Evolutionary conservation across 108 stramenopile species (phyloP).

Genomic region (Fragilariopsis cylindrus): DNA sequence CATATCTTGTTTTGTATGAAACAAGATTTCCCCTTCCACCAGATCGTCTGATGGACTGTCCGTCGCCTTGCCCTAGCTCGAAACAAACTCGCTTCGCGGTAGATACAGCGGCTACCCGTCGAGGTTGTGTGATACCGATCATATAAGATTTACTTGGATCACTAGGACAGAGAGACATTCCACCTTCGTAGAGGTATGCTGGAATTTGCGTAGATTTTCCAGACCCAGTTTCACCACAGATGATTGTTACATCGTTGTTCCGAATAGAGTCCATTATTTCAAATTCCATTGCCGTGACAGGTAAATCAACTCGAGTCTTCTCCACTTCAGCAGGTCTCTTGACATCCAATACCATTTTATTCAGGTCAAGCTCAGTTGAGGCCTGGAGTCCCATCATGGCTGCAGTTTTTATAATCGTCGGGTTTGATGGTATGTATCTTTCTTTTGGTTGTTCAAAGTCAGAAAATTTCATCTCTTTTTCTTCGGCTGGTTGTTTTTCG

Average conservation of each 20-base stretch:
- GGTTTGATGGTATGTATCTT: constrained; percentile 43
- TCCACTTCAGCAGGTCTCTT: constrained; percentile 63
- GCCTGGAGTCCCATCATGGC: constrained; percentile 41
- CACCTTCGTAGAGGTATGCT: constrained; percentile 95
- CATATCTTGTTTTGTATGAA: constrained; percentile 95
- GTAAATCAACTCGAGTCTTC: constrained; percentile 82
- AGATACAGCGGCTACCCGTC: constrained; percentile 96
- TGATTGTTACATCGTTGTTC: constrained; percentile 88
- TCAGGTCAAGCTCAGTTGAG: background rate
- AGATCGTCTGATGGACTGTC: constrained; percentile 53
- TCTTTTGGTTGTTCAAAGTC: constrained; percentile 32
- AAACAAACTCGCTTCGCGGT: constrained; percentile 95
- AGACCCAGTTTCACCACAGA: constrained; percentile 90
- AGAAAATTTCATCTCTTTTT: constrained; percentile 29
- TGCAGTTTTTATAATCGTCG: constrained; percentile 48
- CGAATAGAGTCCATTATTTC: constrained; percentile 97
- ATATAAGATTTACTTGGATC: constrained; percentile 37
- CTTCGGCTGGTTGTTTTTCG: constrained; percentile 24
- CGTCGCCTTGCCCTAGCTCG: constrained; percentile 91
- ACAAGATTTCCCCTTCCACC: constrained; percentile 75
- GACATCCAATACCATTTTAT: constrained; percentile 39
- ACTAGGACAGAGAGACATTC: constrained; percentile 53
- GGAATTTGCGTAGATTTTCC: constrained; percentile 92
- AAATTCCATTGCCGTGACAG: constrained; percentile 97
- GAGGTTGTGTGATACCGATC: constrained; percentile 91